Base-by-base conservation (phyloP, 2,329 filamentous ascomycete genomes). In the Aspergillus hortae region DNA sequence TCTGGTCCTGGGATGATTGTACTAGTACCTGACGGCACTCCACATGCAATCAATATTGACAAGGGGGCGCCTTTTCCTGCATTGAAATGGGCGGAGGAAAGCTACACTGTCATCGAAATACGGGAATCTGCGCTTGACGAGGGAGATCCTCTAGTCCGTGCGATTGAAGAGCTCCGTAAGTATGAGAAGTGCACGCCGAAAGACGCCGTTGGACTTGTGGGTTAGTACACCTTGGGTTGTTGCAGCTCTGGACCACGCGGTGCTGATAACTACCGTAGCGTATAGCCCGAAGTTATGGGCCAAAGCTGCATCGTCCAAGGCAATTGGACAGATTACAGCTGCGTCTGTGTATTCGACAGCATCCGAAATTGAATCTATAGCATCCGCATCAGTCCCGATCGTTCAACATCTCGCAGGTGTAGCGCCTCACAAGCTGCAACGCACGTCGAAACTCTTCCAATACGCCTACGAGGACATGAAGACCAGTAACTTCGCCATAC, bases 11-110 rank as follows among this genome's bases (percentile, higher is more conserved):
- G 74, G 0, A 57, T 79, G 2, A 65, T 79, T 9, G 56, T 79
- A 12, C 54, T 79, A 1, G 56, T 74, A 5, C 66, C 74, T 12
- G 61, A 66, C 32, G 19, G 30, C 35, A 6, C 32, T 21, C 33
- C 40, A 59, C 68, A 25, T 50, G 55, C 38, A 61, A 67, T 60
- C 33, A 68, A 57, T 44, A 67, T 69, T 21, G 65, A 64, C 48
- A 66, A 68, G 40, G 59, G 71, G 2, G 74, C 75, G 49, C 83
- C 84, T 0, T 72, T 77, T 5, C 79, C 80, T 1, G 61, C 80
- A n/a, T 61, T 80, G 53, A 88, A 87, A 65, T 88, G 85, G 85
- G 84, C 84, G 0, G 84, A 88, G 61, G 85, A 88, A 62, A 82
- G 84, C 0, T 87, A 81, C 56, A 73, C 79, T 0, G 83, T 87